Base-by-base conservation (phyloP, 345 rosid species). In the Syzygium jambos region DNA sequence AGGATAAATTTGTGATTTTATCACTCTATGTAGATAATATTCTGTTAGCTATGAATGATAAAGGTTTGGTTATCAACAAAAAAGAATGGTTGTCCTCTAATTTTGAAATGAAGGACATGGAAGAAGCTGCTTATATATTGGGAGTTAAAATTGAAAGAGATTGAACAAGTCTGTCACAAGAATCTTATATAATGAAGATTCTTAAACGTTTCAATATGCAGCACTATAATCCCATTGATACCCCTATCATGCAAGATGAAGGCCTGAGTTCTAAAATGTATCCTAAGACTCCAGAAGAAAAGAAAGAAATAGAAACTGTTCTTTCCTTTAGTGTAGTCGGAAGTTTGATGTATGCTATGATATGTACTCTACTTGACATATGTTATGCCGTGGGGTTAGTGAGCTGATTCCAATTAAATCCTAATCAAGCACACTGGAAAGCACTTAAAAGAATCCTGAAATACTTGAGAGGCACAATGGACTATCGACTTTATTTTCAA, bases 351-450 rank as follows among this genome's bases (percentile, higher is more conserved):
- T 61, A n/a, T 27, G 19, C 14, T 59, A 27, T 59, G 65, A 13
- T 3, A 3, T 59, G 7, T 59, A 59, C 8, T 27, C 0, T 0
- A 59, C 65, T 27, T 16, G 6, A 11, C 14, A 12, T 59, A 11
- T 2, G 73, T 61, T 14, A 61, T 27, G 34, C 6, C 19, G 9
- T n/a, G 34, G 4, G 34, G 16, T 12, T 61, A 61, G 19, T n/a
- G 73, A 61, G 34, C 12, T 0, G 2, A 12, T 61, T 12, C 7
- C 4, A 5, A 1, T 61, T 17, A 61, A 61, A n/a, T 61, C 73
- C 16, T 5, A 9, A 4, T 5, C 6, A 61, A 0, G 5, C 1
- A n/a, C 30, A n/a, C 13, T 61, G 17, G 73, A n/a, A n/a, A n/a
- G 17, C 15, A 61, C 4, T 61, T n/a, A 29, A 61, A 34, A 61